Evolutionary conservation across 2,329 filamentous ascomycete species (phyloP).

Genomic region (Botrytis cinerea): DNA sequence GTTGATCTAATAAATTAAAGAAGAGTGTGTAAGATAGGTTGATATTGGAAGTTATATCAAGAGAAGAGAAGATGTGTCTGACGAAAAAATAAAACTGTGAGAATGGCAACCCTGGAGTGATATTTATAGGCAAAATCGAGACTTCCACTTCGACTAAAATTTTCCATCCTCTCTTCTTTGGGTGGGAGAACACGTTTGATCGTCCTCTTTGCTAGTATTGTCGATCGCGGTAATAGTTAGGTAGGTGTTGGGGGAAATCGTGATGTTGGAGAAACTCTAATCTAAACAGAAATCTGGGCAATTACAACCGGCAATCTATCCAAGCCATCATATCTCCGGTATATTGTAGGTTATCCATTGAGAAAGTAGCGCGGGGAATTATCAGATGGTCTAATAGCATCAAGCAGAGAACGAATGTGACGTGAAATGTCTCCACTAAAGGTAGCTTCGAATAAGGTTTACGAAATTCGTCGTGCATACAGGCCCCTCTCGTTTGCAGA

Average conservation of each 20-base stretch:
- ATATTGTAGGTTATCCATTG: background rate
- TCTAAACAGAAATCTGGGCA: background rate
- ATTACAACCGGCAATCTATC: too few relatives aligned
- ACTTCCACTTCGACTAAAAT: background rate
- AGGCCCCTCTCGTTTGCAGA: too few relatives aligned
- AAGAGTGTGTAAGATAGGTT: background rate
- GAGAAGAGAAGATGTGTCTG: background rate
- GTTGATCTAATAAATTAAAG: background rate
- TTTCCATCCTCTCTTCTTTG: background rate
- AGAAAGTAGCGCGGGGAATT: background rate
- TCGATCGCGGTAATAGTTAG: too few relatives aligned
- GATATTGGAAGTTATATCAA: background rate
- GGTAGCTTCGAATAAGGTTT: background rate
- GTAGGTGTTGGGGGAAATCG: too few relatives aligned
- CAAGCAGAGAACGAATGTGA: background rate
- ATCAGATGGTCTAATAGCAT: background rate
- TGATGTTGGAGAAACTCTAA: background rate
- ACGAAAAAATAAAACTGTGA: too few relatives aligned
- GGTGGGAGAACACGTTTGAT: background rate
- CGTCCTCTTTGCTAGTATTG: background rate
- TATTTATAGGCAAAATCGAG: background rate
- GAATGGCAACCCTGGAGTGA: too few relatives aligned
- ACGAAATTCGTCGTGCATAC: background rate
- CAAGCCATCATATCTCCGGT: accelerated
- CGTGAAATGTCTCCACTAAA: background rate